Percentiles rank a stretch among this genome's conserved stretches.
Evolutionary conservation across 345 rosid species (phyloP).

Genomic region (Atalantia buxifolia): DNA sequence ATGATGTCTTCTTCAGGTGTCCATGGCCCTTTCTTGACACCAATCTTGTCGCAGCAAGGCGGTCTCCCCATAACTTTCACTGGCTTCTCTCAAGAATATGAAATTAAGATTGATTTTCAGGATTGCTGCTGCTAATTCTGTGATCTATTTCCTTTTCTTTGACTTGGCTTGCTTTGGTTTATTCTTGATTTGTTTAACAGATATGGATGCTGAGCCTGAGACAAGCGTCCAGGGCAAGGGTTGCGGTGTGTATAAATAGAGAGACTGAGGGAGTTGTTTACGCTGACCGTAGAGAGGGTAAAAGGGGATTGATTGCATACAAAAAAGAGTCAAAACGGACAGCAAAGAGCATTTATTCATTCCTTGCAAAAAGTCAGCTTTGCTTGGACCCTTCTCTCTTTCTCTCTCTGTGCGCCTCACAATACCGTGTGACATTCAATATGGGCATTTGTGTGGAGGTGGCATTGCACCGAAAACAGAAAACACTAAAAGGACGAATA

Average conservation of each 20-base stretch:
- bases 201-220: background rate
- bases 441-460: background rate
- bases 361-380: slow-evolving; percentile 49
- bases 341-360: slow-evolving; percentile 60
- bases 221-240: slow-evolving; percentile 27
- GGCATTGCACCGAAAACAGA: slow-evolving; percentile 24
- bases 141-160: background rate
- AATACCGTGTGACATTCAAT: slow-evolving; percentile 33
- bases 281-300: slow-evolving; percentile 38
- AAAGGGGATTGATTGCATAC: slow-evolving; percentile 15
- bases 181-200: background rate
- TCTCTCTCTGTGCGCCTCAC: slow-evolving; percentile 13
- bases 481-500: background rate
- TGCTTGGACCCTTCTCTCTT: slow-evolving; percentile 24
- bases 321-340: slow-evolving; percentile 53
- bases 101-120: background rate
- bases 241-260: slow-evolving; percentile 17
- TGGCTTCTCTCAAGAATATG: background rate
- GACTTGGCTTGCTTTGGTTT: background rate
- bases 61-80: slow-evolving; percentile 67
- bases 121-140: background rate
- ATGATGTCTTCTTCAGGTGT: slow-evolving; percentile 97
- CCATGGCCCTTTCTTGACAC: slow-evolving; percentile 99
- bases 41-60: slow-evolving; percentile 82
- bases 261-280: background rate